Conservation (phyloP, 2,329 filamentous ascomycete species). For the Didymella exigua region DNA sequence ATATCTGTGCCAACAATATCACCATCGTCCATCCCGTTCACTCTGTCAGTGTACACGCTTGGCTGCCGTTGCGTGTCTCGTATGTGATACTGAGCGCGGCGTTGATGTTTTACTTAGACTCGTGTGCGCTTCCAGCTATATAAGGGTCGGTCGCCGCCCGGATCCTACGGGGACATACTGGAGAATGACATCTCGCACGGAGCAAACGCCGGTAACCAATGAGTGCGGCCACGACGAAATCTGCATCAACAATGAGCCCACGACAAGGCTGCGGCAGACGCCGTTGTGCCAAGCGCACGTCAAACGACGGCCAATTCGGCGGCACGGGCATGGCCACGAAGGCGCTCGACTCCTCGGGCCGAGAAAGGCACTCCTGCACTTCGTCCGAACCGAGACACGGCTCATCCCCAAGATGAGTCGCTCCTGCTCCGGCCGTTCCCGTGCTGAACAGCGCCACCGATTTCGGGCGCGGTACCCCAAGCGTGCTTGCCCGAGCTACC, state of each 20-base stretch:
- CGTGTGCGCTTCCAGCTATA: no score
- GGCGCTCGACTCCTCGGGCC: constrained; percentile 3
- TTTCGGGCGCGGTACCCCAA: constrained; percentile 6
- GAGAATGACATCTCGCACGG: background rate
- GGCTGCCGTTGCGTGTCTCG: no score
- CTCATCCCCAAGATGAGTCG: constrained; percentile 5
- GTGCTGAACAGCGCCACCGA: constrained; percentile 7
- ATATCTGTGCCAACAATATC: no score
- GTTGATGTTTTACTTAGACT: no score
- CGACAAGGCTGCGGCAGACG: background rate
- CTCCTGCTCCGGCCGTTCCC: constrained; percentile 6
- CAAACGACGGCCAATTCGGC: background rate
- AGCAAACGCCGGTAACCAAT: background rate
- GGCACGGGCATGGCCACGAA: background rate
- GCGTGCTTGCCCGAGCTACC: background rate
- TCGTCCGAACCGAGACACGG: background rate
- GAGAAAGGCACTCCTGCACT: background rate
- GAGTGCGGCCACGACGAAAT: background rate
- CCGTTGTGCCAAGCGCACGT: background rate
- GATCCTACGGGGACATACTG: no score
- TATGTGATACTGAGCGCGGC: no score
- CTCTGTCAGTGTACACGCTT: no score
- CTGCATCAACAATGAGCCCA: background rate
- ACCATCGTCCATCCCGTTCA: no score
- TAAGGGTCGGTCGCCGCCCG: no score